Evolutionary conservation across 495 filamentous ascomycete species (phyloP), one percentile per base, ranked within the genome.

Genomic region (Annulohypoxylon nitens): DNA sequence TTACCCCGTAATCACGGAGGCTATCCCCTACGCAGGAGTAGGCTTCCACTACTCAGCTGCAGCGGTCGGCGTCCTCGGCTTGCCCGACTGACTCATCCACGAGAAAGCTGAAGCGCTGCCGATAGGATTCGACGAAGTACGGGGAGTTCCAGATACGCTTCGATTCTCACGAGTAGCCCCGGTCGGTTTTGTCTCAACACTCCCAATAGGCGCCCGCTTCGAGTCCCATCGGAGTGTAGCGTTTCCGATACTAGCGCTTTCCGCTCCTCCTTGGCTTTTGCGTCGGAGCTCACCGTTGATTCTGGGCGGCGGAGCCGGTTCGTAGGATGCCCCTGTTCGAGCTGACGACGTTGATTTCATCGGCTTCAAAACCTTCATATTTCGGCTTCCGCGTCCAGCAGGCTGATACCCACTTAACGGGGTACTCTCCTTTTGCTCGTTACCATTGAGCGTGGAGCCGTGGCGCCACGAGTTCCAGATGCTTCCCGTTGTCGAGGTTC

Each of bases 91-190:
- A 33, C 77, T 84, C 81, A 98, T 89, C 94, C 95, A 99, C n/a
- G 92, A 88, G 84, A 99, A 99, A 12, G 96, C 96, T 25, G 93
- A 95, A n/a, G 93, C 96, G 39, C 93, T 91, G 10, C 96, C 96
- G 43, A 98, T 85, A 2, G 96, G 95, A 78, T 98, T 98, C 23
- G 90, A 79, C 39, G 81, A 81, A 8, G 85, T 81, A 73, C 82
- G 79, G 51, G 83, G 81, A 50, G 81, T 74, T 39, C 76, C 60
- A 43, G 79, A 65, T 50, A 73, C 73, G 66, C 77, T 82, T 61
- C 78, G 75, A 62, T 71, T 78, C 78, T 89, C 78, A 80, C 81
- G 81, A 73, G 74, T 76, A 57, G 70, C 69, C 70, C 81, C 51
- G 64, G 74, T 59, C 60, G 71, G 23, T 68, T 81, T 81, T 30